These are phyloP conservation scores for Arthrocladium fulminans DNA, from an alignment of 2,329 filamentous ascomycete genomes.

Conservation along the genomic window DNA sequence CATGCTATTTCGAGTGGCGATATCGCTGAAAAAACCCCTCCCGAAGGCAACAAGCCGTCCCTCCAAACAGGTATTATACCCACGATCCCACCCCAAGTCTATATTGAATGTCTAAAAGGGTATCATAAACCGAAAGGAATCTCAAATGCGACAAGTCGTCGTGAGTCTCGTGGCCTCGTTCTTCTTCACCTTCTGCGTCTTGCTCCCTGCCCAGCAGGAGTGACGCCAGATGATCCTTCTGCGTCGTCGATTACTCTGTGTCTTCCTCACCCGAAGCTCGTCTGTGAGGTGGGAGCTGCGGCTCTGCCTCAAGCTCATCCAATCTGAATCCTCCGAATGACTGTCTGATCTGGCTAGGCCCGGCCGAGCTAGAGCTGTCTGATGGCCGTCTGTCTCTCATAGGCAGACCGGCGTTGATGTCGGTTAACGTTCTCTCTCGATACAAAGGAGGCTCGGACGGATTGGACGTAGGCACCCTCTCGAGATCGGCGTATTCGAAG, in stretches of 20 bases:
- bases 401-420: constrained; percentile 10
- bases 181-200: background rate
- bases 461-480: constrained; percentile 33
- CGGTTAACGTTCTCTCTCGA: constrained; percentile 3
- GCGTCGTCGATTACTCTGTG: constrained; percentile 12
- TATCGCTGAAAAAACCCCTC: too few species aligned
- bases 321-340: constrained; percentile 14
- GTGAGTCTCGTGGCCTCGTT: background rate
- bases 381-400: constrained; percentile 9
- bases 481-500: constrained; percentile 40
- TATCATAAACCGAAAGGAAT: background rate
- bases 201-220: background rate
- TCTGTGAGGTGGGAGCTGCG: constrained; percentile 11
- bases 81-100: background rate
- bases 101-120: background rate
- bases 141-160: background rate
- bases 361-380: constrained; percentile 9
- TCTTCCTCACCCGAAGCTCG: constrained; percentile 5
- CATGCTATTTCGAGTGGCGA: background rate
- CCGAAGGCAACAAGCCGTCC: background rate
- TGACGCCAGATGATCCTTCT: constrained; percentile 12
- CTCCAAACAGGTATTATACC: background rate
- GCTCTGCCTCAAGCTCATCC: constrained; percentile 22
- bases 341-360: constrained; percentile 9
- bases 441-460: constrained; percentile 21